phyloP scores from a whole-genome alignment of 192 early-diverging fungal species.

The Rhizophagus prolifer region DNA sequence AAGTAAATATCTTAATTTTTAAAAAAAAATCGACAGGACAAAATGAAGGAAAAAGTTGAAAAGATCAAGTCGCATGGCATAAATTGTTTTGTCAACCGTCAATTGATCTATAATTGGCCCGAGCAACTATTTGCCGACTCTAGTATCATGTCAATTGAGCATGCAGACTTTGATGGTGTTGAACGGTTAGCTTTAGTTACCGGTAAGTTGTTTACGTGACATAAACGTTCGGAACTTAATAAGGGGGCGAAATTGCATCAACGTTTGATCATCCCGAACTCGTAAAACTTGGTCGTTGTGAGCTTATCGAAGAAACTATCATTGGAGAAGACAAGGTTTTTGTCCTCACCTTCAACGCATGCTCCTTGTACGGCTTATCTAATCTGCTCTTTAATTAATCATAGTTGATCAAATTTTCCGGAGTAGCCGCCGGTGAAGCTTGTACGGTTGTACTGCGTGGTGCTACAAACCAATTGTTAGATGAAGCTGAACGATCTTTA shows the following conservation, averaged over 20 bases:
- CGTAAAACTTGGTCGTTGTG: constrained; percentile 91
- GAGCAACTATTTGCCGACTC: constrained; percentile 99
- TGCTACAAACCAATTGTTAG: constrained; percentile 90
- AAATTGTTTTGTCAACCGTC: constrained; percentile 99
- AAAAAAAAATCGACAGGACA: constrained; percentile 55
- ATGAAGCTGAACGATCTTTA: constrained; percentile 95
- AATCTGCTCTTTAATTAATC: neutral
- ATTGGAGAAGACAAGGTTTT: constrained; percentile 90
- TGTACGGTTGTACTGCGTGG: constrained; percentile 98
- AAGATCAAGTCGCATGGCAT: constrained; percentile 97
- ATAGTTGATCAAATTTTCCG: constrained; percentile 92
- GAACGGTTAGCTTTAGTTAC: constrained; percentile 96
- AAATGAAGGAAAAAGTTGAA: constrained; percentile 98
- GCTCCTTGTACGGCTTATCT: neutral
- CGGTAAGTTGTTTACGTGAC: constrained; percentile 34
- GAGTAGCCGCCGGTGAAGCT: constrained; percentile 92
- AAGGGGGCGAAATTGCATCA: constrained; percentile 93
- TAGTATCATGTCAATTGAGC: constrained; percentile 95
- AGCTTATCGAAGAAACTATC: constrained; percentile 96
- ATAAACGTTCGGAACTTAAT: neutral
- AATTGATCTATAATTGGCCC: constrained; percentile 99
- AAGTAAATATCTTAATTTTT: neutral
- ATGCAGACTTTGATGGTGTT: constrained; percentile 98
- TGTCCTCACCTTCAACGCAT: neutral
- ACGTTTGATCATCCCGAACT: constrained; percentile 98